Base-by-base conservation (phyloP, 2,329 filamentous ascomycete genomes). In the Myriosclerotinia scirpicola region DNA sequence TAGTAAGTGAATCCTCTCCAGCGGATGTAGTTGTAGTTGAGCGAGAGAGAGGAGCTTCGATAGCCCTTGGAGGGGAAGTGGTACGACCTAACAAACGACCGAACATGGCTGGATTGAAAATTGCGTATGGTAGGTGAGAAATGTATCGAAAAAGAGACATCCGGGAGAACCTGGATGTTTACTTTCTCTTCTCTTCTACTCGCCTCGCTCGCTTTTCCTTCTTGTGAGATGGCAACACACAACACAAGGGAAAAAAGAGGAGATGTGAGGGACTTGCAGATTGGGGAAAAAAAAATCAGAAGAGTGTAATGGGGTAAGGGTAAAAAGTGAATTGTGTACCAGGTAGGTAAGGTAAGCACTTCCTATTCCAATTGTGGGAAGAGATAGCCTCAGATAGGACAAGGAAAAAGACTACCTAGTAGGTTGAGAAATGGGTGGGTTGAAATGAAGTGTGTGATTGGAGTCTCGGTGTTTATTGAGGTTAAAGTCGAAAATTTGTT, bases 71-170 rank as follows among this genome's bases (percentile, higher is more conserved):
- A n/a, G 68, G 55, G 40, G 66, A 61, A 26, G 40, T 46, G 17
- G 66, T 54, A 15, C 64, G 64, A 66, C 64, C 54, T 44, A 68
- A 60, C 38, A 65, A 53, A 48, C 54, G 50, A 30, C 53, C 54
- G 56, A 65, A 54, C 67, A 68, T 68, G 55, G 48, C 40, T 62
- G 67, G 52, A 44, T 65, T 67, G 53, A 64, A 55, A 26, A 66
- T 52, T 52, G 55, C 44, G 46, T 26, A 52, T 60, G 67, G 55
- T 34, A 68, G 52, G 64, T 68, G 36, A 46, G 63, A 4, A 52
- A 67, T 55, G 65, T 64, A 64, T 52, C 60, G 58, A 52, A 68
- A 60, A 53, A 68, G 65, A 59, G 67, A 68, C 67, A 68, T 68
- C 67, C 67, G 63, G 44, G 53, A 65, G 42, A 50, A 58, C 53